phyloP scores from a whole-genome alignment of 176 grass and related monocot genomes.

The Triticum monococcum region DNA sequence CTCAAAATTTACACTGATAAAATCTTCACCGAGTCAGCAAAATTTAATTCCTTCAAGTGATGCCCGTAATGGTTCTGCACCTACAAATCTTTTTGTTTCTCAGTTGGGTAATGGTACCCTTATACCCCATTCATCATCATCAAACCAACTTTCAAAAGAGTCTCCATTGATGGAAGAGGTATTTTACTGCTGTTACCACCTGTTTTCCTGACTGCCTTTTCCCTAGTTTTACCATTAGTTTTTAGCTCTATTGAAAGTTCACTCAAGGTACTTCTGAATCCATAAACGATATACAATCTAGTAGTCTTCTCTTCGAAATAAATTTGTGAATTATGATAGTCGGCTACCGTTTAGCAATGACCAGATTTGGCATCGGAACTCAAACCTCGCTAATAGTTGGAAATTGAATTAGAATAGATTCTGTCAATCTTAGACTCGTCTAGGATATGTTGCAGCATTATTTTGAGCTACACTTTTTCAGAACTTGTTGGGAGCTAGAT shows the following conservation, averaged over 20 bases:
- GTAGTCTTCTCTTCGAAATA: background rate
- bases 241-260: conserved; percentile 1
- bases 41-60: conserved; percentile 75
- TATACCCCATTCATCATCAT: conserved; percentile 76
- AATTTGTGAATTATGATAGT: background rate
- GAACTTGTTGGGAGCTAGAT: conserved; percentile 1
- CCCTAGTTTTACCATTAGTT: background rate
- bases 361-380: background rate
- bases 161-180: conserved; percentile 89
- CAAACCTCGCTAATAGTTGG: background rate
- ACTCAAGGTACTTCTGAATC: background rate
- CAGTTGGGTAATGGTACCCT: conserved; percentile 82
- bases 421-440: background rate
- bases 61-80: conserved; percentile 80
- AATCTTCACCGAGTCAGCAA: conserved; percentile 78
- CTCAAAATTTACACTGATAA: conserved; percentile 60
- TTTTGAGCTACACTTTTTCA: background rate
- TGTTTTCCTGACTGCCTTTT: background rate
- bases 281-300: background rate
- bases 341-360: background rate
- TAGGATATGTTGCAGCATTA: background rate
- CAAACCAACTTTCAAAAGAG: conserved; percentile 79
- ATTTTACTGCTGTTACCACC: background rate
- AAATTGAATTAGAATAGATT: conserved; percentile 10
- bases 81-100: conserved; percentile 87